Percentiles rank a stretch among this genome's conserved stretches.
Evolutionary conservation across 2,329 filamentous ascomycete genomes (phyloP).

Genomic region (Zymoseptoria ardabiliae): DNA sequence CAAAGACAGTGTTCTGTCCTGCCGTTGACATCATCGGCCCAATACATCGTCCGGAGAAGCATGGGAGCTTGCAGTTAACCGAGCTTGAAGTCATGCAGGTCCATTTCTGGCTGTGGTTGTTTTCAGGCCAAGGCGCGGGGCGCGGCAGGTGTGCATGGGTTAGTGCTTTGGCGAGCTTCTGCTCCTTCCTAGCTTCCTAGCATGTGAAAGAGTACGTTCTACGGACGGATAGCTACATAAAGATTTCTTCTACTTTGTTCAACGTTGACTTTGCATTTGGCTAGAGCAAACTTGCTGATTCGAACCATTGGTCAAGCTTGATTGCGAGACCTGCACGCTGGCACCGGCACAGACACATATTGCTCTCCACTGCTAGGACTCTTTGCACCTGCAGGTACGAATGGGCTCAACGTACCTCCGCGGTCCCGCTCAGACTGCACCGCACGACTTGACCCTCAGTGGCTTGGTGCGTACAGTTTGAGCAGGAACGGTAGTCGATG

Average conservation of each 20-base stretch:
- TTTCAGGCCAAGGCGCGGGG: neutral
- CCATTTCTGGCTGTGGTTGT: neutral
- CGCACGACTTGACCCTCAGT: no score
- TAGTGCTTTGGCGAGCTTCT: neutral
- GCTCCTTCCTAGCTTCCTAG: neutral
- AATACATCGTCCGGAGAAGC: neutral
- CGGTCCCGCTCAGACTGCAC: no score
- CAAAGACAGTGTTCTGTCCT: constrained; percentile 7
- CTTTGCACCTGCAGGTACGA: neutral
- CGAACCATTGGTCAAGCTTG: neutral
- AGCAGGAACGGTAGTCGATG: neutral
- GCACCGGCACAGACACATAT: neutral
- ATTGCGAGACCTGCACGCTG: neutral
- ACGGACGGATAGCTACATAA: neutral
- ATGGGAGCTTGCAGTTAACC: neutral
- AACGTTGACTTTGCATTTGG: neutral
- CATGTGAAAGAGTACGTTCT: neutral
- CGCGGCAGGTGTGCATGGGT: neutral
- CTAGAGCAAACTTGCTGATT: neutral
- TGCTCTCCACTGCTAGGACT: neutral
- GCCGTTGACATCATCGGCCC: neutral
- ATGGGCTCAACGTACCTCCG: neutral
- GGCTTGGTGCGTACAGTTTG: no score
- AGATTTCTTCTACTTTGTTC: neutral
- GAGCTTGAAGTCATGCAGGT: neutral